A percentile compares a stretch with the other conserved stretches of the same genome.
Conservation (phyloP, 2,329 filamentous ascomycete genomes). For the Sporothrix brunneoviolacea region DNA sequence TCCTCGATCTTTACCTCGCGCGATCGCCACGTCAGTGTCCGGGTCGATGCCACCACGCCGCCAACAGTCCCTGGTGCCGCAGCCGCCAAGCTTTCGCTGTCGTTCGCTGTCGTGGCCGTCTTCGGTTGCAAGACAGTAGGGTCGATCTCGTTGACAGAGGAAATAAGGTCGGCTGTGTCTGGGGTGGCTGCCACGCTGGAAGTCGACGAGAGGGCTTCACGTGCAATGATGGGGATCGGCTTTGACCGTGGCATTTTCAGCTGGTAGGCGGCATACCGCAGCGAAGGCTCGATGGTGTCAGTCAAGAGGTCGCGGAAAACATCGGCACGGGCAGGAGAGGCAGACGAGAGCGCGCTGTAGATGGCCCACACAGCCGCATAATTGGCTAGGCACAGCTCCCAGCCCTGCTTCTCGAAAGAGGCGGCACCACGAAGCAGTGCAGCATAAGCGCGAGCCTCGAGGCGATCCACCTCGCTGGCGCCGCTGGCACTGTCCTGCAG, state of each 20-base stretch:
- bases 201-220: constrained; percentile 66
- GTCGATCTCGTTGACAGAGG: constrained; percentile 65
- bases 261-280: constrained; percentile 92
- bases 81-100: constrained; percentile 23
- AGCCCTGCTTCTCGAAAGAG: constrained; percentile 80
- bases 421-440: constrained; percentile 69
- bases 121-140: constrained; percentile 54
- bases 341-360: constrained; percentile 67
- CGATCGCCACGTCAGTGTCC: constrained; percentile 77
- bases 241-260: constrained; percentile 79
- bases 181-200: constrained; percentile 61
- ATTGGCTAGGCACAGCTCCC: constrained; percentile 68
- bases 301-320: constrained; percentile 79
- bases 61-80: constrained; percentile 20
- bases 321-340: constrained; percentile 57
- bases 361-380: constrained; percentile 75
- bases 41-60: constrained; percentile 52
- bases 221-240: constrained; percentile 70
- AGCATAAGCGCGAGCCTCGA: constrained; percentile 83
- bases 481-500: constrained; percentile 60
- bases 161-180: constrained; percentile 54
- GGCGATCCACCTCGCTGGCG: constrained; percentile 62
- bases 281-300: constrained; percentile 83
- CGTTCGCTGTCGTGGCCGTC: constrained; percentile 38
- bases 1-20: constrained; percentile 86